Percentiles rank a stretch among this genome's conserved stretches.
Evolutionary conservation across 148 eudicot species (phyloP).

Genomic region (Chenopodium suecicum): DNA sequence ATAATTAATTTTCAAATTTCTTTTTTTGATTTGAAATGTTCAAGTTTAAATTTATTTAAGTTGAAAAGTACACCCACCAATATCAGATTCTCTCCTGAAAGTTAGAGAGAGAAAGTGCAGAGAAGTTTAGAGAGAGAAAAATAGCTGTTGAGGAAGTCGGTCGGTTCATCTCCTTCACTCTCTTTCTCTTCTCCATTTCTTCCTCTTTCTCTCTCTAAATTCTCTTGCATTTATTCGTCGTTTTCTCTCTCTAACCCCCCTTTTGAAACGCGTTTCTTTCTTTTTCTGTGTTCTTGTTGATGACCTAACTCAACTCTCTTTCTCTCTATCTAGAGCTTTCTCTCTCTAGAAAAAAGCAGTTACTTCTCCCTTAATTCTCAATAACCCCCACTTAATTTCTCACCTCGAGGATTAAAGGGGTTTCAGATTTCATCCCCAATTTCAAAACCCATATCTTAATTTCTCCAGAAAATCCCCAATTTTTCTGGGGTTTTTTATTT

Average conservation of each 20-base stretch:
- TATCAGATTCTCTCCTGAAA: conserved; percentile 8
- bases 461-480: background rate
- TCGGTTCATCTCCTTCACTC: conserved; percentile 13
- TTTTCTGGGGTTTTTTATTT: background rate
- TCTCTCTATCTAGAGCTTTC: conserved; percentile 18
- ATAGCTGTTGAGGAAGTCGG: conserved; percentile 22
- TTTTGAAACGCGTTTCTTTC: conserved; percentile 12
- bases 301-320: conserved; percentile 31
- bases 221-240: background rate
- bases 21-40: background rate
- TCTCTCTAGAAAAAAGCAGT: conserved; percentile 16
- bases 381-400: background rate
- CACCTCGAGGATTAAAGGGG: conserved; percentile 20
- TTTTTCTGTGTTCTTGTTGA: conserved; percentile 1
- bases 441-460: conserved; percentile 18
- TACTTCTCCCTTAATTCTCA: background rate
- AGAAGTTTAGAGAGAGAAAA: background rate
- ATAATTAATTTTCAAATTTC: too few relatives aligned
- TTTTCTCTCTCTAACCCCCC: background rate
- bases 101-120: background rate
- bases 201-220: background rate
- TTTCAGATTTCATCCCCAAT: conserved; percentile 8
- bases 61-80: background rate
- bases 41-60: background rate
- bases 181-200: background rate